Conservation (phyloP, 2,329 filamentous ascomycete genomes). For the Cryphonectria carpinicola region DNA sequence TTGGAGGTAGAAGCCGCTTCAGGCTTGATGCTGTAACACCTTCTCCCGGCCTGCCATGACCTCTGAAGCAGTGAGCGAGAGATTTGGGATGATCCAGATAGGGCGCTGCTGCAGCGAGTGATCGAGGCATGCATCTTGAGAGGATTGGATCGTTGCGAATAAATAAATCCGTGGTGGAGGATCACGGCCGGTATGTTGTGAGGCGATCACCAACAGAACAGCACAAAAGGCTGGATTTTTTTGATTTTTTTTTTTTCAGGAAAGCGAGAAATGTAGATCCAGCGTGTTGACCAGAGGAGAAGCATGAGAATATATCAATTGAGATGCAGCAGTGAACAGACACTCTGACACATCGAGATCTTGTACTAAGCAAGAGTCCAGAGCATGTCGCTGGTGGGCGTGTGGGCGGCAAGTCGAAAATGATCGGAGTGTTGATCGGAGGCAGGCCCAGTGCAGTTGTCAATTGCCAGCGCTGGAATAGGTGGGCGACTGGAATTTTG, state of each 20-base stretch:
- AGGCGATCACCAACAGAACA: background rate
- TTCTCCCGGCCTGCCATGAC: conserved; percentile 41
- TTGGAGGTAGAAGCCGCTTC: conserved; percentile 53
- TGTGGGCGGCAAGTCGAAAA: conserved; percentile 5
- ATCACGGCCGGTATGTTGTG: background rate
- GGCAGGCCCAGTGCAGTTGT: background rate
- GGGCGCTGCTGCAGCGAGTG: conserved; percentile 46
- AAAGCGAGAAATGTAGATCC: background rate
- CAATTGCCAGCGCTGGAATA: conserved; percentile 6
- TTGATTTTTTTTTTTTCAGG: too few species aligned
- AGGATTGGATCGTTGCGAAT: background rate
- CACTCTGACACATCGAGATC: conserved; percentile 2
- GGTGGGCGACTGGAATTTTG: background rate
- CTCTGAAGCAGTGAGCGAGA: conserved; percentile 38
- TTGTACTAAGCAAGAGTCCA: background rate
- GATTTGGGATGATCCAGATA: conserved; percentile 37
- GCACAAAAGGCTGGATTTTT: background rate
- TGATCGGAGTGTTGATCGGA: conserved; percentile 13
- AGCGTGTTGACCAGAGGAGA: background rate
- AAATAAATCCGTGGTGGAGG: background rate
- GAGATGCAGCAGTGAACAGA: background rate
- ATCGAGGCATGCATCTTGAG: conserved; percentile 52
- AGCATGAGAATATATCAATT: conserved; percentile 7
- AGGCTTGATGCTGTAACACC: conserved; percentile 59
- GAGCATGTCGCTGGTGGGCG: background rate